phyloP scores from a whole-genome alignment of 768 basidiomycete genomes.

The Clitopilus passeckerianus region DNA sequence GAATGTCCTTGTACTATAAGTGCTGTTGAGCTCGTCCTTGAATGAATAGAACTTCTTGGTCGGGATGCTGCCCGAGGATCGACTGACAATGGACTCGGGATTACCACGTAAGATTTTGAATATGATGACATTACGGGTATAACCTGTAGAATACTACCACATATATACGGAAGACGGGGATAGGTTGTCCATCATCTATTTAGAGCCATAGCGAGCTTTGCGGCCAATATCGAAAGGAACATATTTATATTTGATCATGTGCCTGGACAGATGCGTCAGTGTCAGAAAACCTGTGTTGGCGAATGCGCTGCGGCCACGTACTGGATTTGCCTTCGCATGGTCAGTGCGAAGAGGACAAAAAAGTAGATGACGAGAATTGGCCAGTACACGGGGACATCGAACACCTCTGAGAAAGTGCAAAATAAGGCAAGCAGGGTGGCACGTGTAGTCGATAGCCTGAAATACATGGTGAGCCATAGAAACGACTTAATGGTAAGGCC shows the following conservation, averaged over 20 bases:
- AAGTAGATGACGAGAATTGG: constrained; percentile 98
- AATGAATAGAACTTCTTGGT: too few relatives aligned
- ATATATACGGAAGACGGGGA: not conserved
- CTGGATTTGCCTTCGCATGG: constrained; percentile 96
- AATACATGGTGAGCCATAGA: not conserved
- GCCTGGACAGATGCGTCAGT: constrained; percentile 39
- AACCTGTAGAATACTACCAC: not conserved
- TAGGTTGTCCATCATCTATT: constrained; percentile 24
- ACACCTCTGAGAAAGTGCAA: constrained; percentile 77
- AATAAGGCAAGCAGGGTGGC: constrained; percentile 79
- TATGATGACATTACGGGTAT: not conserved
- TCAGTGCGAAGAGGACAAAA: constrained; percentile 89
- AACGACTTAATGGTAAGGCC: not conserved
- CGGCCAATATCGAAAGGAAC: constrained; percentile 94
- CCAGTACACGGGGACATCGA: constrained; percentile 99
- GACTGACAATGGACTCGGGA: too few relatives aligned
- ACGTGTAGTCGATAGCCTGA: constrained; percentile 86
- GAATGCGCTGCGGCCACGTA: constrained; percentile 35
- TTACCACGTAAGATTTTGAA: not conserved
- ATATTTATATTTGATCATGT: constrained; percentile 99
- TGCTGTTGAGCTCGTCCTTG: too few relatives aligned
- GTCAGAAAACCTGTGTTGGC: not conserved
- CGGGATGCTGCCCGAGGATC: too few relatives aligned
- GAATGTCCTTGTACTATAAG: too few relatives aligned
- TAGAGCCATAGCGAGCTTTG: constrained; percentile 73